These are phyloP conservation scores for Ogataea populi-albae DNA, from an alignment of 805 yeast species.

Conservation along the genomic window DNA sequence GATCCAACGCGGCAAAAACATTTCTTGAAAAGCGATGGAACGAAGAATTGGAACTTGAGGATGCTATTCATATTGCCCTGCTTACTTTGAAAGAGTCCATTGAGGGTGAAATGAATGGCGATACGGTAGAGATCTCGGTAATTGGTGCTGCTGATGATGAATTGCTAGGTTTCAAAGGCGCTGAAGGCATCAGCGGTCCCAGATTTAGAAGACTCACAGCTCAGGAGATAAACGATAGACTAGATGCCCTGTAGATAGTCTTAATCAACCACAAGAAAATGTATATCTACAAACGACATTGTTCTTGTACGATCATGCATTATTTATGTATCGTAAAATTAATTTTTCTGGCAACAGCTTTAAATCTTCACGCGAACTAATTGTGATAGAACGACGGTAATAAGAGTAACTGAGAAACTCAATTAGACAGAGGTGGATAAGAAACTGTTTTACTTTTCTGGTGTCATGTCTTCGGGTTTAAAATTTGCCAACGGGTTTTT, in stretches of 20 bases:
- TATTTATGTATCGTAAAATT: too few species aligned
- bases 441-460: neutral
- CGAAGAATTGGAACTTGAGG: conserved; percentile 94
- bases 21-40: conserved; percentile 98
- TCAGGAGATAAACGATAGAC: conserved; percentile 93
- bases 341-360: too few species aligned
- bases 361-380: too few species aligned
- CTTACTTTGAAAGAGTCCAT: conserved; percentile 93
- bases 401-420: too few species aligned
- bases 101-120: conserved; percentile 97
- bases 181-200: conserved; percentile 75
- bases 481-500: conserved; percentile 60
- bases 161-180: conserved; percentile 82
- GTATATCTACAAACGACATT: too few species aligned
- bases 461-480: conserved; percentile 20
- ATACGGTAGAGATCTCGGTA: conserved; percentile 87
- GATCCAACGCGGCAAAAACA: conserved; percentile 94
- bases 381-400: too few species aligned
- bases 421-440: too few species aligned
- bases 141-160: conserved; percentile 82
- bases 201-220: conserved; percentile 79
- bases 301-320: too few species aligned
- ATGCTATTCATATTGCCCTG: conserved; percentile 94
- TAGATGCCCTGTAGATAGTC: conserved; percentile 89
- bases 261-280: too few species aligned